Base-by-base conservation (phyloP, 768 basidiomycete species). In the Termitomyces sp. region DNA sequence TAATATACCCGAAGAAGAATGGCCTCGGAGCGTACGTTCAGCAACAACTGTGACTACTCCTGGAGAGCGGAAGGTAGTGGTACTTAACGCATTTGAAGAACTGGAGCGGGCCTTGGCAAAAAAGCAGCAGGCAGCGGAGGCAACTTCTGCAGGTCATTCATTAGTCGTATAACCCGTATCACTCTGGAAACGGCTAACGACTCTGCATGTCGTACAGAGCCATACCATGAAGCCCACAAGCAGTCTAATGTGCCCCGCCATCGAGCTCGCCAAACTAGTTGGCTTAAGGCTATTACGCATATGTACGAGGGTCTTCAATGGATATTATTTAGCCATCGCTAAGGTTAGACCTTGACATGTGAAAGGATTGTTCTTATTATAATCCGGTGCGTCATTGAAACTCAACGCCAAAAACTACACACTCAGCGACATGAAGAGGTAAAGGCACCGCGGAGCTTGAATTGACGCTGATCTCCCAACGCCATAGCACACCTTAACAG, bases 1-100 rank as follows among this genome's bases (percentile, higher is more conserved):
- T 52, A 66, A 70, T 25, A 75, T 91, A 39, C 81, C 87, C 5
- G 70, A 81, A 58, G 52, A 63, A 0, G 72, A 84, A 61, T 95
- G 93, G 92, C 92, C 93, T 0, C 52, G 61, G 0, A 73, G 66
- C 25, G 73, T 91, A 18, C 76, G 70, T 16, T 54, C 59, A 9
- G 7, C 22, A 9, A 44, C 44, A 9, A 49, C 41, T 7, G 29
- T 54, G 36, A 18, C 46, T 3, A 53, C 52, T 27, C 56, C 56
- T 27, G 66, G 56, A 44, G 60, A 66, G 27, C 66, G 64, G 45
- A 71, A 69, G 50, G 67, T 68, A 11, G 76, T 73, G 3, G 72
- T 78, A n/a, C 56, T 85, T 48, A 80, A 69, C 59, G 88, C 86
- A 13, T 92, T 93, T 64, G 84, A 89, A 60, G 83, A 86, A 69